Percentiles rank a stretch among this genome's conserved stretches.
Conservation (phyloP, 371 early-diverging fungal genomes). For the Catenaria anguillulae region DNA sequence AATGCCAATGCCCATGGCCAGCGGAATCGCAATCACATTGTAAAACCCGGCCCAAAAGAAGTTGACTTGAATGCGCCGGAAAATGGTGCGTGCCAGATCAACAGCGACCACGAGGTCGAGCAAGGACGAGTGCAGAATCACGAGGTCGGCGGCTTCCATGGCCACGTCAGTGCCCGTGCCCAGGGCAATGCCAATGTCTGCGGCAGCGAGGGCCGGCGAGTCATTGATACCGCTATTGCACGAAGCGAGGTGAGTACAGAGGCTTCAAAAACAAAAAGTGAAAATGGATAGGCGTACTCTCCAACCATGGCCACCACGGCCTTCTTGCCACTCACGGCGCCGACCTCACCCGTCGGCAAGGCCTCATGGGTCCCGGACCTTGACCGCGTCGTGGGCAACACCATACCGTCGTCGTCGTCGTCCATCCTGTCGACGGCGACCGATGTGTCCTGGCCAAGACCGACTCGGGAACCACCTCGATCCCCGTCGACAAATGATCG, state of each 20-base stretch:
- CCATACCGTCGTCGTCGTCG: no score
- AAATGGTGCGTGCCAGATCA: slow-evolving; percentile 66
- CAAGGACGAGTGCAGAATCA: slow-evolving; percentile 47
- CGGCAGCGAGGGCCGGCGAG: slow-evolving; percentile 81
- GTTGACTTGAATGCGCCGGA: slow-evolving; percentile 66
- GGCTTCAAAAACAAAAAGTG: no score
- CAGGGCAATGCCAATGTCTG: slow-evolving; percentile 90
- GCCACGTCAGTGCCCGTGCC: slow-evolving; percentile 88
- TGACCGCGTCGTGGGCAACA: no score
- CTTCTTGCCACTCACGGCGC: no score
- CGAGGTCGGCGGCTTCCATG: slow-evolving; percentile 81
- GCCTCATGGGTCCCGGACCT: no score
- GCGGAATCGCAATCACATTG: slow-evolving; percentile 76
- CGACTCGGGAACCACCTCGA: no score
- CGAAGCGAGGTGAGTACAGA: no score
- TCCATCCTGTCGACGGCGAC: no score
- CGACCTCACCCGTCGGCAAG: no score
- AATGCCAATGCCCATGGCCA: slow-evolving; percentile 83
- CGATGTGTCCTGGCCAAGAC: no score
- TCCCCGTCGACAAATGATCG: no score
- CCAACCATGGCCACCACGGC: slow-evolving; percentile 84
- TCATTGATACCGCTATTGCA: slow-evolving; percentile 99
- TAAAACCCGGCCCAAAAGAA: slow-evolving; percentile 78
- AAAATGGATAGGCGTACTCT: no score
- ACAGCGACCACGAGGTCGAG: slow-evolving; percentile 71